Conservation (phyloP, 305 asterid genomes). For the Fraxinus sp. region DNA sequence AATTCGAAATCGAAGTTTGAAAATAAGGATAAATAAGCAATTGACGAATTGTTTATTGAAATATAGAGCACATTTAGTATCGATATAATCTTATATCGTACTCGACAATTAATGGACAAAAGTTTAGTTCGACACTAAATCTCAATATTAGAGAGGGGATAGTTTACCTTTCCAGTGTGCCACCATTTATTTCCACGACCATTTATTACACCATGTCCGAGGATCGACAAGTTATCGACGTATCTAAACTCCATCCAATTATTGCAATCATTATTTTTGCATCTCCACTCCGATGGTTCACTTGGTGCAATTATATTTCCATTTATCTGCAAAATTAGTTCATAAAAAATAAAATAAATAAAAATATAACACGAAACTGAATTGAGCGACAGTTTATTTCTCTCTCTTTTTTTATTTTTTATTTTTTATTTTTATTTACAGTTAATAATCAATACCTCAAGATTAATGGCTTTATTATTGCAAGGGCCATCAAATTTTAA, state of each 20-base stretch:
- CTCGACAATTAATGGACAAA: background rate
- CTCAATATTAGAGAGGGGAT: background rate
- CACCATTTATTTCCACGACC: slow-evolving; percentile 48
- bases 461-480: background rate
- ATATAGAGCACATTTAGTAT: too few relatives aligned
- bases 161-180: slow-evolving; percentile 10
- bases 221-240: slow-evolving; percentile 28
- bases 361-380: background rate
- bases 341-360: background rate
- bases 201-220: slow-evolving; percentile 36
- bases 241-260: slow-evolving; percentile 33
- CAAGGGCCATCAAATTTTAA: slow-evolving; percentile 41
- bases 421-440: too few relatives aligned
- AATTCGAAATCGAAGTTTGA: background rate
- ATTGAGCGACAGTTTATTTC: background rate
- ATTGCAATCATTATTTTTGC: slow-evolving; percentile 11
- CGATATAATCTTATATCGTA: too few relatives aligned
- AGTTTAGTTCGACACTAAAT: background rate
- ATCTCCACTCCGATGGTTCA: slow-evolving; percentile 36
- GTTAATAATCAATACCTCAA: slow-evolving; percentile 42
- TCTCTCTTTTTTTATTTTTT: too few relatives aligned
- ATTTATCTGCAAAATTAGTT: slow-evolving; percentile 30
- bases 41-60: background rate
- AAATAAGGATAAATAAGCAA: background rate
- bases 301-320: slow-evolving; percentile 42